Conservation (phyloP, 2,329 filamentous ascomycete species). For the Monosporascus sp. region DNA sequence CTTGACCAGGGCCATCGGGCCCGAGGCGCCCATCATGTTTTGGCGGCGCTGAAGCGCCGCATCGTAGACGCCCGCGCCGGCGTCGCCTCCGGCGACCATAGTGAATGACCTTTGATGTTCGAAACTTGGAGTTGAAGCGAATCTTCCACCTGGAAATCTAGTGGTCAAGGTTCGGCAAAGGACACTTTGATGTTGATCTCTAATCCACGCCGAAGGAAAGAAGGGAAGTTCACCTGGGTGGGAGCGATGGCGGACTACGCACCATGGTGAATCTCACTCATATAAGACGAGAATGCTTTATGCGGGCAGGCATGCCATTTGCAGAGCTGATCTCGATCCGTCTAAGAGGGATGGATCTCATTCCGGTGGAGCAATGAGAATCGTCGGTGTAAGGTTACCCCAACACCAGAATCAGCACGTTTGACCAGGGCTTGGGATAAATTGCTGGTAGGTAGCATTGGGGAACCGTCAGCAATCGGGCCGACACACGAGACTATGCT, state of each 20-base stretch:
- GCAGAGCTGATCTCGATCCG: not conserved
- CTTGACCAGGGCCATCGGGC: constrained; percentile 45
- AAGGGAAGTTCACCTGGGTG: too few species aligned
- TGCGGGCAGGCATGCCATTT: not conserved
- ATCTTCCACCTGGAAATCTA: too few species aligned
- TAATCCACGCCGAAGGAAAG: not conserved
- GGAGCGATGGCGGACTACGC: not conserved
- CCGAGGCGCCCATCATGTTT: constrained; percentile 36
- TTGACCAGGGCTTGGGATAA: not conserved
- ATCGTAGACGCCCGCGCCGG: constrained; percentile 34
- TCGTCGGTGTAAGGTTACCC: not conserved
- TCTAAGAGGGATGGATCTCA: too few species aligned
- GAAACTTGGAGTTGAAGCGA: not conserved
- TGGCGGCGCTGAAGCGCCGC: constrained; percentile 37
- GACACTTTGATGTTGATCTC: not conserved
- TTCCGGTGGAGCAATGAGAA: not conserved
- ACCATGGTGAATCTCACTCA: not conserved
- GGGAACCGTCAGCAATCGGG: not conserved
- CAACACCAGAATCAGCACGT: not conserved
- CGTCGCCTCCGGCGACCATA: constrained; percentile 36
- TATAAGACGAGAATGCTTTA: not conserved
- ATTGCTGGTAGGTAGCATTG: not conserved
- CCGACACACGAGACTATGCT: not conserved
- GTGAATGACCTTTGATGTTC: constrained; percentile 1
- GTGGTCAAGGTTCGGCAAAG: not conserved